Evolutionary conservation across 805 yeast genomes (phyloP), one percentile per base, ranked within the genome.

Genomic region (Candida silvicultrix): DNA sequence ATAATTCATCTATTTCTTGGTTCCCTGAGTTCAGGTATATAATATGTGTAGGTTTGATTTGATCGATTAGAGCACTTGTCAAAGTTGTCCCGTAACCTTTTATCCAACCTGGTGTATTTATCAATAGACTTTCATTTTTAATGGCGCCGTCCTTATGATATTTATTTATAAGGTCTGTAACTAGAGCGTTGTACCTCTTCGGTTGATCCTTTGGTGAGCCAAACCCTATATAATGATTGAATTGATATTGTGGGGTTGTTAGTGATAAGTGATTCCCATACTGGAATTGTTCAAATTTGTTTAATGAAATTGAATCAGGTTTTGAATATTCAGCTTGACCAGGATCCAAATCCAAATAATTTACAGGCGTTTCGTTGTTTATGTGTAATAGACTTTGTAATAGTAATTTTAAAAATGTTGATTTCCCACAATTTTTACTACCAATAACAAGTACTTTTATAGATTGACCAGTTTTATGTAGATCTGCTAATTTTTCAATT

Each of bases 81-180:
- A 89, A 64, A 41, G 80, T 83, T 15, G 82, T 70, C 0, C 97
- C 97, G 50, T 79, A 80, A 0, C 97, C 97, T 62, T 85, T 86
- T 28, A 89, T 77, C 96, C 96, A 89, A 0, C 96, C 96, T 0
- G 97, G 92, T 1, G 90, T 78, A 56, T 89, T 89, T 4, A 90
- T 72, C 1, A 89, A 61, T 3, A 89, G 63, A 45, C 67, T 52
- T 42, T 56, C 56, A 43, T 51, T 49, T 23, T 49, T 48, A 9
- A 41, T 14, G 3, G 40, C 23, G 0, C 68, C 69, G 45, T 64
- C 62, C 21, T 54, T 52, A 28, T 52, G 54, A 28, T 64, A 75
- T 14, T 58, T 58, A 2, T 57, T 53, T 9, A 75, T 58, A 18
- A 87, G 62, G 3, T 69, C 59, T 32, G 62, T 57, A 4, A 80